Conservation (phyloP, 2,329 filamentous ascomycete genomes). For the Curvularia hawaiiensis region DNA sequence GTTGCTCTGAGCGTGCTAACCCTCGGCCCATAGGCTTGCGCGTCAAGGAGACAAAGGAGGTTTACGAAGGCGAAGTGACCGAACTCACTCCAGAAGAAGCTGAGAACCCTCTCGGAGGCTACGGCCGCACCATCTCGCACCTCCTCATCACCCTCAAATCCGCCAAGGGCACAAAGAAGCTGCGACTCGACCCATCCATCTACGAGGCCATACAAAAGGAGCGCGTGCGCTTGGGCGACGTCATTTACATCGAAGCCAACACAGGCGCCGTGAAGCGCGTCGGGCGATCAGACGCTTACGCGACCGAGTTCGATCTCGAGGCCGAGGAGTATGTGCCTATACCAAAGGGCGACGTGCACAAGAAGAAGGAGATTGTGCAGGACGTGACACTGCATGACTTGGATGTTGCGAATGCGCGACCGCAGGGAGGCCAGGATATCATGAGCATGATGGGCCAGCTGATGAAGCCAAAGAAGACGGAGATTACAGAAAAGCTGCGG, state of each 20-base stretch:
- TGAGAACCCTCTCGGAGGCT: slow-evolving; percentile 95
- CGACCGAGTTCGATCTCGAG: slow-evolving; percentile 97
- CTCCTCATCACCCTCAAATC: slow-evolving; percentile 94
- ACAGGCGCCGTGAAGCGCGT: slow-evolving; percentile 98
- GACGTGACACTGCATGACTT: slow-evolving; percentile 97
- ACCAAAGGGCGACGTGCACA: slow-evolving; percentile 98
- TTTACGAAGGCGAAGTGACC: slow-evolving; percentile 98
- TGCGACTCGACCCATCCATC: slow-evolving; percentile 94
- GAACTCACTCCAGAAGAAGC: slow-evolving; percentile 97
- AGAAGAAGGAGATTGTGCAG: slow-evolving; percentile 99
- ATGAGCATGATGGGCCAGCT: slow-evolving; percentile 99
- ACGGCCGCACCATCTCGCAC: slow-evolving; percentile 96
- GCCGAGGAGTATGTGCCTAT: slow-evolving; percentile 99
- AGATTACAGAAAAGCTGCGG: slow-evolving; percentile 97
- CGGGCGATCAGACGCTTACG: slow-evolving; percentile 93
- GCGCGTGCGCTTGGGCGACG: slow-evolving; percentile 91
- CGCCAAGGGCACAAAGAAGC: slow-evolving; percentile 95
- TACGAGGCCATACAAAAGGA: slow-evolving; percentile 99
- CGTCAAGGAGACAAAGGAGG: slow-evolving; percentile 98
- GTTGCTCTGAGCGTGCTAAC: slow-evolving; percentile 8
- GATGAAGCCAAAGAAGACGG: slow-evolving; percentile 99
- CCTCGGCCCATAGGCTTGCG: slow-evolving; percentile 65
- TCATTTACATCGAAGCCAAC: slow-evolving; percentile 99
- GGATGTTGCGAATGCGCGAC: slow-evolving; percentile 92
- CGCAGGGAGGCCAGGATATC: slow-evolving; percentile 96